phyloP scores from a whole-genome alignment of 805 yeast species.

The Saccharomycopsis sp. region DNA sequence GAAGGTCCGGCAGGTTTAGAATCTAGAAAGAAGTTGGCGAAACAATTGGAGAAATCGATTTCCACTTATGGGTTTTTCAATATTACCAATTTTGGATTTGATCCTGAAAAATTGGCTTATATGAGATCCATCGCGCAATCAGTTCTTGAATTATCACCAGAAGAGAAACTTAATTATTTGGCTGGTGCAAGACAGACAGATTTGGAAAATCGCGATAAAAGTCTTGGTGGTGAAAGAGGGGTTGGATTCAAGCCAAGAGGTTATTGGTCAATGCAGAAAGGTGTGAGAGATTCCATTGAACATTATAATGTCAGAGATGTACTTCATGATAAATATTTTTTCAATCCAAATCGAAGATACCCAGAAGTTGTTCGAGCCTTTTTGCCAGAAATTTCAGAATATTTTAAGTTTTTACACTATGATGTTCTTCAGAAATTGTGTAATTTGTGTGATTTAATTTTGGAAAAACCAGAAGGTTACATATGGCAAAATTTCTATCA shows the following conservation, averaged over 20 bases:
- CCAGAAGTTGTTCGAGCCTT: slow-evolving; percentile 35
- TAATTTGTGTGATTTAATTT: slow-evolving; percentile 35
- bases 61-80: slow-evolving; percentile 37
- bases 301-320: slow-evolving; percentile 32
- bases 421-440: slow-evolving; percentile 32
- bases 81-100: slow-evolving; percentile 23
- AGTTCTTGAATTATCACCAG: slow-evolving; percentile 25
- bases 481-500: slow-evolving; percentile 32
- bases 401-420: slow-evolving; percentile 32
- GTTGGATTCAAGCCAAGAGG: slow-evolving; percentile 37
- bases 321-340: slow-evolving; percentile 9
- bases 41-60: slow-evolving; percentile 33
- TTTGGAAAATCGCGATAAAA: slow-evolving; percentile 23
- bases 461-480: slow-evolving; percentile 41
- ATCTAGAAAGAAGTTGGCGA: slow-evolving; percentile 31
- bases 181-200: slow-evolving; percentile 28
- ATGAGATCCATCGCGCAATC: slow-evolving; percentile 27
- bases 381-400: slow-evolving; percentile 33
- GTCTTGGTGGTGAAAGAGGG: slow-evolving; percentile 34
- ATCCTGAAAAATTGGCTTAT: slow-evolving; percentile 26
- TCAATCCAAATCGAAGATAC: slow-evolving; percentile 24
- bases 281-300: slow-evolving; percentile 32
- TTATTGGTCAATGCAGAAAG: slow-evolving; percentile 35
- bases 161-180: slow-evolving; percentile 24
- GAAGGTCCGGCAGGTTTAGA: slow-evolving; percentile 32